Evolutionary conservation across 2,329 filamentous ascomycete genomes (phyloP).

Genomic region (Calonectria leucothoes): DNA sequence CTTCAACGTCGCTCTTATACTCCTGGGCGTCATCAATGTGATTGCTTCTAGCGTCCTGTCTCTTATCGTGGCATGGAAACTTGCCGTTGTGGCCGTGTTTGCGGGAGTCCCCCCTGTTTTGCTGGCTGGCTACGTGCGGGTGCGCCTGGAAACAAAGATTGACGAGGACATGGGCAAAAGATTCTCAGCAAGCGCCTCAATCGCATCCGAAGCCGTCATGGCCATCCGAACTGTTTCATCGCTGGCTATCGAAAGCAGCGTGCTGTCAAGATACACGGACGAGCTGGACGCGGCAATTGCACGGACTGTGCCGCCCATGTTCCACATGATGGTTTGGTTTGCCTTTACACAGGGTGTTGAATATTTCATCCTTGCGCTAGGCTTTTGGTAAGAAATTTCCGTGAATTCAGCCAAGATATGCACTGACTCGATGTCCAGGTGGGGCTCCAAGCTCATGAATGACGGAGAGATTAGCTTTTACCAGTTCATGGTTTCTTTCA

Average conservation of each 20-base stretch:
- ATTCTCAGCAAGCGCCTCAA: constrained; percentile 47
- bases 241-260: constrained; percentile 51
- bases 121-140: constrained; percentile 46
- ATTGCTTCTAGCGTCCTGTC: constrained; percentile 52
- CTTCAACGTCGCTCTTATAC: constrained; percentile 50
- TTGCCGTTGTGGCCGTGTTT: constrained; percentile 58
- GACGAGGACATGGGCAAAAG: constrained; percentile 48
- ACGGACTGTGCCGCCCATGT: constrained; percentile 38
- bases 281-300: constrained; percentile 43
- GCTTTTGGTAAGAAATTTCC: constrained; percentile 46
- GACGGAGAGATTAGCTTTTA: constrained; percentile 63
- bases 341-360: constrained; percentile 49
- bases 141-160: constrained; percentile 51
- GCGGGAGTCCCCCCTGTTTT: constrained; percentile 50
- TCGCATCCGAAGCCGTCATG: constrained; percentile 54
- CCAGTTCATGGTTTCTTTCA: constrained; percentile 60
- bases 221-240: constrained; percentile 53
- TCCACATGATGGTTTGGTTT: constrained; percentile 47
- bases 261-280: constrained; percentile 42
- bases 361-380: constrained; percentile 50
- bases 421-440: constrained; percentile 23
- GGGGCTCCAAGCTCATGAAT: constrained; percentile 48
- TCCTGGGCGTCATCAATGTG: constrained; percentile 49
- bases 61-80: constrained; percentile 57
- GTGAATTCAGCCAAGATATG: not conserved